Conservation (phyloP, 257 asterid species). For the Eucommia ulmoides region DNA sequence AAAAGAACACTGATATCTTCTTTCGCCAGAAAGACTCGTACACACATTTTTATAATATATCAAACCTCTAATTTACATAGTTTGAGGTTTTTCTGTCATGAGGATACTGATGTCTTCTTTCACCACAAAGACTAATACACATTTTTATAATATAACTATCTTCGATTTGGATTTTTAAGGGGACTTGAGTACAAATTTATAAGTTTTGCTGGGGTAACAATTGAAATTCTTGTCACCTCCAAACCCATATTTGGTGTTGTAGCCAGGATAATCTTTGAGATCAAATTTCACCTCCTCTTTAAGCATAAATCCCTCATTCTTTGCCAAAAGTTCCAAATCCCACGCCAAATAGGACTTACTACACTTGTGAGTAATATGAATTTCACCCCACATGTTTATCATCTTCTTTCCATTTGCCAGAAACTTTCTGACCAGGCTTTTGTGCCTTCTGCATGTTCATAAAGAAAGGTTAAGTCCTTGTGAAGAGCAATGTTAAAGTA, state of each 20-base stretch:
- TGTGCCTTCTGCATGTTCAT: conserved; percentile 20
- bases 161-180: too few relatives aligned
- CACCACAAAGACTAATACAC: too few relatives aligned
- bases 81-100: too few relatives aligned
- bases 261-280: conserved; percentile 18
- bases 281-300: conserved; percentile 10
- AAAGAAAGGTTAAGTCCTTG: neutral
- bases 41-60: too few relatives aligned
- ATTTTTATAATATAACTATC: too few relatives aligned
- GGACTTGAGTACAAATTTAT: conserved; percentile 21
- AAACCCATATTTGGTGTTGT: conserved; percentile 22
- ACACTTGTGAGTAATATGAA: conserved; percentile 37
- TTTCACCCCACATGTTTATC: conserved; percentile 18
- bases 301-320: conserved; percentile 8
- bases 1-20: too few relatives aligned
- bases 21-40: too few relatives aligned
- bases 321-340: conserved; percentile 12
- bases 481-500: neutral
- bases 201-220: conserved; percentile 29
- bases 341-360: conserved; percentile 14
- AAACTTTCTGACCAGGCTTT: conserved; percentile 16
- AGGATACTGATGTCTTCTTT: too few relatives aligned
- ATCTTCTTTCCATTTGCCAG: conserved; percentile 22
- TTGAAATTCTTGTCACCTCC: conserved; percentile 18
- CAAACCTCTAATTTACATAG: too few relatives aligned